Evolutionary conservation across 192 early-diverging fungal genomes (phyloP), one percentile per base, ranked within the genome.

Genomic region (Gaertneriomyces sp.): DNA sequence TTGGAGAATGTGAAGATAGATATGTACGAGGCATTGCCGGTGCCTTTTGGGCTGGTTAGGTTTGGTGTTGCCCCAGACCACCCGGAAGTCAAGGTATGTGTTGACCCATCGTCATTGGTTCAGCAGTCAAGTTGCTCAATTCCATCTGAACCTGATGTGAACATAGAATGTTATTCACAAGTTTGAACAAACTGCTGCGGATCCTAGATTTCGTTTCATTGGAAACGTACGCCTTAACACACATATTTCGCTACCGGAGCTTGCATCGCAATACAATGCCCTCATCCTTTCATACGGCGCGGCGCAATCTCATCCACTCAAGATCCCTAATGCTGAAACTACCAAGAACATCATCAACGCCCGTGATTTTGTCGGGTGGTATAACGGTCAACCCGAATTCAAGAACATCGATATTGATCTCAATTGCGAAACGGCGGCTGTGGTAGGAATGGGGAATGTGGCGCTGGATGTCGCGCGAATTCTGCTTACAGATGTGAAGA

Each of bases 11-110:
- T 77, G 0, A 39, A 70, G 12, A 70, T 98, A 42, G 92, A 96
- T 68, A 90, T 98, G 76, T 90, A 87, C 60, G 96, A 97, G 66
- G 70, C 79, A 33, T 76, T 93, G 0, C 91, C 93, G 1, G 79
- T 91, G 0, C 96, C 96, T 4, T 88, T 89, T 72, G 94, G 96
- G 2, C 79, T 97, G 6, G 93, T 93, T 25, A 84, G 94, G 2
- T 98, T 85, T 74, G 96, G 94, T 38, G 95, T 98, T 12, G 94
- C 96, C 19, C 93, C 96, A 5, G 93, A 96, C 74, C 96, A 98
- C 67, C 93, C 91, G 6, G 94, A 96, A 76, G 96, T 96, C 20
- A 98, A 98, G 81, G 91, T 71, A 14, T 50, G 46, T 19, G 17
- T n/a, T 60, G 19, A 33, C 16, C 8, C 4, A 20, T 51, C 25